A percentile compares a stretch with the other conserved stretches of the same genome.
phyloP scores from a whole-genome alignment of 2,329 filamentous ascomycete species.

The Cladophialophora yegresii region DNA sequence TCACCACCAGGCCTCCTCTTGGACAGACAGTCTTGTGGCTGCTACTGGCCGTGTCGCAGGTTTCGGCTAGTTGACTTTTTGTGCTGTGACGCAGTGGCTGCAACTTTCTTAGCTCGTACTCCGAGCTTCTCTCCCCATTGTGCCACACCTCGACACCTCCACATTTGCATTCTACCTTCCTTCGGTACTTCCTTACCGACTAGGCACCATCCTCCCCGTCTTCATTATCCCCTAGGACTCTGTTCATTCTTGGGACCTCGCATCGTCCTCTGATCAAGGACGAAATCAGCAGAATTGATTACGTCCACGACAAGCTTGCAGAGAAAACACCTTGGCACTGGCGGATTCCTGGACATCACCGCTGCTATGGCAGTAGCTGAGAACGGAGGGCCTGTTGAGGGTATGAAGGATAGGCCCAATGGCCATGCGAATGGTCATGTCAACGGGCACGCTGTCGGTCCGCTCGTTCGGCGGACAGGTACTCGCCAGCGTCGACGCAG shows the following conservation, averaged over 20 bases:
- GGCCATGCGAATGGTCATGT: slow-evolving; percentile 33
- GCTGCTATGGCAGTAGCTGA: slow-evolving; percentile 43
- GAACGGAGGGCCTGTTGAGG: slow-evolving; percentile 43
- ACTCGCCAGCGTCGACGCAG: slow-evolving; percentile 22
- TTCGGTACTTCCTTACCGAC: neutral
- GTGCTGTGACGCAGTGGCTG: slow-evolving; percentile 6
- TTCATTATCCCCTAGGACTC: neutral
- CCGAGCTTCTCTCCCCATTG: neutral
- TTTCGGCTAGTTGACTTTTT: neutral
- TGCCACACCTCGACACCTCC: slow-evolving; percentile 1
- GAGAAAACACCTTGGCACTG: neutral
- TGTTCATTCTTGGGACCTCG: neutral
- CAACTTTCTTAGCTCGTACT: neutral
- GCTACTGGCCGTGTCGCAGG: neutral
- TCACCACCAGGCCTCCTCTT: neutral
- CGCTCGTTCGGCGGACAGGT: slow-evolving; percentile 6
- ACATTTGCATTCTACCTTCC: neutral
- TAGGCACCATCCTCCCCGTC: neutral
- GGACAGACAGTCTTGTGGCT: neutral
- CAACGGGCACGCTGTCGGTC: slow-evolving; percentile 9
- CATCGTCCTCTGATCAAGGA: neutral
- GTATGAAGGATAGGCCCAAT: slow-evolving; percentile 37
- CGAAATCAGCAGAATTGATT: neutral
- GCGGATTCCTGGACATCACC: slow-evolving; percentile 1
- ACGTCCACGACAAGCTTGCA: neutral